Evolutionary conservation across 148 eudicot species (phyloP).

Genomic region (Bassia scoparia): DNA sequence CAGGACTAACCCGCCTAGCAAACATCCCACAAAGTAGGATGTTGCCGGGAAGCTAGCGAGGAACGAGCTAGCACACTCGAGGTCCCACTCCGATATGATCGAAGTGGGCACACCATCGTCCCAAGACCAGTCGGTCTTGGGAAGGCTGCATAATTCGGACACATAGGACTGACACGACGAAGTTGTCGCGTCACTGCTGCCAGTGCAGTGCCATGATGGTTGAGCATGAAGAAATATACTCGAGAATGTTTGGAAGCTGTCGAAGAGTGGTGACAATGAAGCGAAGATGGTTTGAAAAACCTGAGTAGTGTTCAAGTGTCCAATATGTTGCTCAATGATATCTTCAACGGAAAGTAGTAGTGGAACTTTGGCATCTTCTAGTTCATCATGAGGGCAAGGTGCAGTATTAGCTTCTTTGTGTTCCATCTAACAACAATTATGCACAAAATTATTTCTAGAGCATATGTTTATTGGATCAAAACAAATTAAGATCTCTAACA

Average conservation of each 20-base stretch:
- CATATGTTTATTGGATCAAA: too few species aligned
- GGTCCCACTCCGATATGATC: slow-evolving; percentile 21
- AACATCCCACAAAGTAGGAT: slow-evolving; percentile 17
- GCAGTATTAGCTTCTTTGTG: too few species aligned
- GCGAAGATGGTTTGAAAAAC: slow-evolving; percentile 11
- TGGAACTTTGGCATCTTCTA: too few species aligned
- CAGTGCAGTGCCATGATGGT: slow-evolving; percentile 20
- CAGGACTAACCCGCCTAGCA: slow-evolving; percentile 8
- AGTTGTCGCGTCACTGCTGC: not conserved
- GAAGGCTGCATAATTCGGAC: slow-evolving; percentile 13
- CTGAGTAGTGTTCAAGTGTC: not conserved
- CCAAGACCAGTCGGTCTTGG: slow-evolving; percentile 14
- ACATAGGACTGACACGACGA: not conserved
- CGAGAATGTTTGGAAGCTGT: slow-evolving; percentile 16
- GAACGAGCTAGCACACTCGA: slow-evolving; percentile 16
- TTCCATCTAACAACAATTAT: too few species aligned
- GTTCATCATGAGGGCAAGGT: too few species aligned
- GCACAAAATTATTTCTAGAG: too few species aligned
- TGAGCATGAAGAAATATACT: slow-evolving; percentile 6
- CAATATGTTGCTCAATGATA: slow-evolving; percentile 10
- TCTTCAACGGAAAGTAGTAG: slow-evolving; percentile 8
- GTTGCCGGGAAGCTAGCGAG: slow-evolving; percentile 16
- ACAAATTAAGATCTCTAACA: too few species aligned
- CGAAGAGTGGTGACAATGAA: not conserved
- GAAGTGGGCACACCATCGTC: slow-evolving; percentile 14